Percentiles rank a stretch among this genome's conserved stretches.
Conservation (phyloP, 306 rosid genomes). For the Oxytropis ochrocephala region DNA sequence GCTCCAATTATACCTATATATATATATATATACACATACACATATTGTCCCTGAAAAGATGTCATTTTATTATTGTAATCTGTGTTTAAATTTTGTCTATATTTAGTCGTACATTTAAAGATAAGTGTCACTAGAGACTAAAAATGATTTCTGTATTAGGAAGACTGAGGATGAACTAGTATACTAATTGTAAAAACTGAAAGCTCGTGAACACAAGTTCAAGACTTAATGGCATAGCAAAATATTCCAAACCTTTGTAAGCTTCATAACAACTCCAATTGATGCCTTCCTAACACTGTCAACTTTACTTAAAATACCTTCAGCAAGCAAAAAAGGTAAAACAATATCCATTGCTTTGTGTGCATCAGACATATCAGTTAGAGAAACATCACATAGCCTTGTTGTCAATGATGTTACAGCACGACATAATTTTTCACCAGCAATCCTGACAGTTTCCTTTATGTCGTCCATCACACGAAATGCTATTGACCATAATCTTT, state of each 20-base stretch:
- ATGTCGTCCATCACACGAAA: slow-evolving; percentile 97
- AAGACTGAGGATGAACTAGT: background rate
- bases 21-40: background rate
- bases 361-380: slow-evolving; percentile 67
- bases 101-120: background rate
- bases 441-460: slow-evolving; percentile 84
- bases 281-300: slow-evolving; percentile 83
- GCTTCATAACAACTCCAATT: slow-evolving; percentile 85
- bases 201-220: background rate
- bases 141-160: background rate
- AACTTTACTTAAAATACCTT: slow-evolving; percentile 94
- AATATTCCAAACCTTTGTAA: slow-evolving; percentile 70
- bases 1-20: background rate
- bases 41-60: background rate
- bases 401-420: slow-evolving; percentile 63
- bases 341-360: slow-evolving; percentile 83
- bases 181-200: background rate
- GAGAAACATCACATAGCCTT: slow-evolving; percentile 84
- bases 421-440: slow-evolving; percentile 90
- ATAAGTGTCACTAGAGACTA: background rate
- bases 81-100: background rate
- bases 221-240: slow-evolving; percentile 1
- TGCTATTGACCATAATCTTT: slow-evolving; percentile 74
- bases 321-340: slow-evolving; percentile 80
- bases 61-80: background rate